Evolutionary conservation across 148 eudicot genomes (phyloP).

Genomic region (Limonium bicolor): DNA sequence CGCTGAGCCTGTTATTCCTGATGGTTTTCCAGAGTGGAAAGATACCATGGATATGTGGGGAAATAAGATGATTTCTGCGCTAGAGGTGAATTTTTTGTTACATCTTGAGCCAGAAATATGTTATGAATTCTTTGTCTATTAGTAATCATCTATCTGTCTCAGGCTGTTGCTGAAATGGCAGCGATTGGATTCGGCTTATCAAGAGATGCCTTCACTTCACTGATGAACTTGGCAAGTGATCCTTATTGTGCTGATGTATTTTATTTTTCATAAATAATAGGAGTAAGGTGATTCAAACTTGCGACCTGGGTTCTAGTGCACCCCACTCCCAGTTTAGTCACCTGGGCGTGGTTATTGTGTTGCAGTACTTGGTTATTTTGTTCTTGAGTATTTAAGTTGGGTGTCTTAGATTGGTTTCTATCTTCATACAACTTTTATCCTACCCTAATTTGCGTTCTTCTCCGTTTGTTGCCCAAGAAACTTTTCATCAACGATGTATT

Average conservation of each 20-base stretch:
- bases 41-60: conserved; percentile 98
- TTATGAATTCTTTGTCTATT: not conserved
- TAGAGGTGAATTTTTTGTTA: conserved; percentile 32
- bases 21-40: conserved; percentile 87
- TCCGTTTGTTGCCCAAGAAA: not conserved
- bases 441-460: not conserved
- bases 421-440: not conserved
- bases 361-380: too few species aligned
- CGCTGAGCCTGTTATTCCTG: conserved; percentile 93
- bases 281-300: too few species aligned
- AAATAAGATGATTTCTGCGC: conserved; percentile 70
- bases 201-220: conserved; percentile 79
- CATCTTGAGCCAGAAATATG: not conserved
- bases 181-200: conserved; percentile 82
- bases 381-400: too few species aligned
- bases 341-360: too few species aligned
- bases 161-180: conserved; percentile 95
- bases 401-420: too few species aligned
- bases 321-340: too few species aligned
- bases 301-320: too few species aligned
- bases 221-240: conserved; percentile 61
- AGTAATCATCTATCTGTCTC: conserved; percentile 2
- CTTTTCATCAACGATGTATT: too few species aligned
- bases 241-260: too few species aligned
- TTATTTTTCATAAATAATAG: too few species aligned